Evolutionary conservation across 1,284 basidiomycete genomes (phyloP).

Genomic region (Puccinia coronata): DNA sequence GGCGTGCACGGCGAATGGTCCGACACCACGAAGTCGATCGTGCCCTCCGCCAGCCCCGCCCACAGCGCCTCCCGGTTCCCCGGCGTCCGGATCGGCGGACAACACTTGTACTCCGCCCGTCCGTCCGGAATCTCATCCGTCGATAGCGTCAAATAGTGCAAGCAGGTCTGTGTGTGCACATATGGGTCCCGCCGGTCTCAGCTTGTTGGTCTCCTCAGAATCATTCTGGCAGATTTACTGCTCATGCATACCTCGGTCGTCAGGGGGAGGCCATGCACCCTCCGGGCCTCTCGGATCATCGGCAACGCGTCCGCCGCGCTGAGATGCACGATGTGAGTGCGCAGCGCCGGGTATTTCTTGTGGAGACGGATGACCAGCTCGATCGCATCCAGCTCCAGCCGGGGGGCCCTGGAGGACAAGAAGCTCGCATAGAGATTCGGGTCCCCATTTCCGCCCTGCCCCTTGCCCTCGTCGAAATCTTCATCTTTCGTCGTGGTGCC

Average conservation of each 20-base stretch:
- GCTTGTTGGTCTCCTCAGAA: no score
- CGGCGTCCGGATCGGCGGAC: constrained; percentile 80
- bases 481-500: constrained; percentile 49
- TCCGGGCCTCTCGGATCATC: constrained; percentile 67
- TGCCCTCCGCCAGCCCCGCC: constrained; percentile 74
- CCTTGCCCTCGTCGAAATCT: constrained; percentile 31
- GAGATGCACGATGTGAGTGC: constrained; percentile 89
- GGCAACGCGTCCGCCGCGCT: constrained; percentile 79
- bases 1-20: constrained; percentile 88
- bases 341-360: constrained; percentile 67
- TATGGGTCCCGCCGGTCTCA: constrained; percentile 51
- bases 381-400: constrained; percentile 70
- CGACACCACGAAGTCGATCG: constrained; percentile 85
- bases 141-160: constrained; percentile 60
- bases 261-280: constrained; percentile 63
- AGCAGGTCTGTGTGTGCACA: constrained; percentile 50
- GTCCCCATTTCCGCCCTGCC: constrained; percentile 57
- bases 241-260: constrained; percentile 70
- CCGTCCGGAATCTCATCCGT: constrained; percentile 66
- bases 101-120: constrained; percentile 83
- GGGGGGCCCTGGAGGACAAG: constrained; percentile 74
- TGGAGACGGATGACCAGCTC: constrained; percentile 71
- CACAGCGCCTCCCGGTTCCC: constrained; percentile 73
- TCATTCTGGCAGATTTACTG: no score
- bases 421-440: constrained; percentile 75